Percentiles rank a stretch among this genome's conserved stretches.
Evolutionary conservation across 2,329 filamentous ascomycete species (phyloP).

Genomic region (Trichoderma sp.): DNA sequence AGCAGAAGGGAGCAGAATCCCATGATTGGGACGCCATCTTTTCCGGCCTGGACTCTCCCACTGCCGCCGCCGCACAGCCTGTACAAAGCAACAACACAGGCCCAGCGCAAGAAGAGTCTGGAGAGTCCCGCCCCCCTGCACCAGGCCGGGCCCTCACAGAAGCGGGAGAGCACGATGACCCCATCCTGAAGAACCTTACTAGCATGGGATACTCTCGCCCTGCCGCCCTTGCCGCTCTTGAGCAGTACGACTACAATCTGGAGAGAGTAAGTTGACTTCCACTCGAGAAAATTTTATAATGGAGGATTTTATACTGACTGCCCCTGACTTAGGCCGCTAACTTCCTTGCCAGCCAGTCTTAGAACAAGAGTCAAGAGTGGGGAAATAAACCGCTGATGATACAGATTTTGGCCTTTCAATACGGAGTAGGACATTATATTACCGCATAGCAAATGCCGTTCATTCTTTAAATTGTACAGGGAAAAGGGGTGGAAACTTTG

Average conservation of each 20-base stretch:
- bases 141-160: conserved; percentile 69
- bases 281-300: not conserved
- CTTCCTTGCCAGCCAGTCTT: conserved; percentile 58
- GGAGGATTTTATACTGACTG: not conserved
- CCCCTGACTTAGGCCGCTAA: conserved; percentile 51
- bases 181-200: conserved; percentile 85
- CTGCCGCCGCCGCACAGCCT: conserved; percentile 34
- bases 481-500: conserved; percentile 3
- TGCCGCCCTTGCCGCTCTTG: conserved; percentile 76
- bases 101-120: conserved; percentile 24
- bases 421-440: not conserved
- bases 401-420: not conserved
- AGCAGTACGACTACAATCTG: conserved; percentile 95
- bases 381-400: not conserved
- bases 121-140: conserved; percentile 33
- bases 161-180: conserved; percentile 82
- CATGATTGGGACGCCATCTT: conserved; percentile 98
- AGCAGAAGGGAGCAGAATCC: conserved; percentile 47
- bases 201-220: conserved; percentile 82
- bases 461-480: conserved; percentile 21
- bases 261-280: conserved; percentile 69
- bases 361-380: conserved; percentile 18
- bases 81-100: conserved; percentile 9
- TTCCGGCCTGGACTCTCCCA: conserved; percentile 68
- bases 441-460: conserved; percentile 18